phyloP scores from a whole-genome alignment of 2,329 filamentous ascomycete species.

The Blastomyces silverae region DNA sequence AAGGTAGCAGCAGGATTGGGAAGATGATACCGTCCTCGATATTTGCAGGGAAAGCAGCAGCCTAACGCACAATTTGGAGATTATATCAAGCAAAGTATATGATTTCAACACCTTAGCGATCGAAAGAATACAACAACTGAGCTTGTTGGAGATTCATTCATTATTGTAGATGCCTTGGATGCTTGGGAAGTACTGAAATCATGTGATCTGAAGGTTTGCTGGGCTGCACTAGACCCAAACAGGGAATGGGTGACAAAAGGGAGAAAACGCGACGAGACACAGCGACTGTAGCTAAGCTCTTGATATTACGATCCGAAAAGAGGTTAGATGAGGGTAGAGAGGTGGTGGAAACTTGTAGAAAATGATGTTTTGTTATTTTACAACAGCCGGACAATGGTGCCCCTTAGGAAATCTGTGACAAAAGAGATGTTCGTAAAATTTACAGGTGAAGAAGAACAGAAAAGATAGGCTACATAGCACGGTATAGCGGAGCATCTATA shows the following conservation, averaged over 20 bases:
- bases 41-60: background rate
- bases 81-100: background rate
- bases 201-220: constrained; percentile 3
- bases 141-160: background rate
- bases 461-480: background rate
- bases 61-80: background rate
- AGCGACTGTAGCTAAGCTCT: too few relatives aligned
- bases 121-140: constrained; percentile 1
- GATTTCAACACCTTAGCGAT: background rate
- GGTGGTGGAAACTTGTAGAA: too few relatives aligned
- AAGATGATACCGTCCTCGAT: background rate
- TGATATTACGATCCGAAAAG: too few relatives aligned
- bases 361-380: too few relatives aligned
- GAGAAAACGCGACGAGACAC: too few relatives aligned
- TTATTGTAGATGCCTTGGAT: background rate
- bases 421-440: background rate
- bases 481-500: constrained; percentile 25
- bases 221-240: background rate
- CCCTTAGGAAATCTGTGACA: too few relatives aligned
- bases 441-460: background rate
- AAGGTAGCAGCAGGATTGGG: background rate
- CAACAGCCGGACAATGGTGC: too few relatives aligned
- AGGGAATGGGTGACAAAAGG: background rate
- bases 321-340: too few relatives aligned
- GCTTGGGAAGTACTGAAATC: background rate